Percentiles rank a stretch among this genome's conserved stretches.
Evolutionary conservation across 768 basidiomycete genomes (phyloP).

Genomic region (Boletus insuetus): DNA sequence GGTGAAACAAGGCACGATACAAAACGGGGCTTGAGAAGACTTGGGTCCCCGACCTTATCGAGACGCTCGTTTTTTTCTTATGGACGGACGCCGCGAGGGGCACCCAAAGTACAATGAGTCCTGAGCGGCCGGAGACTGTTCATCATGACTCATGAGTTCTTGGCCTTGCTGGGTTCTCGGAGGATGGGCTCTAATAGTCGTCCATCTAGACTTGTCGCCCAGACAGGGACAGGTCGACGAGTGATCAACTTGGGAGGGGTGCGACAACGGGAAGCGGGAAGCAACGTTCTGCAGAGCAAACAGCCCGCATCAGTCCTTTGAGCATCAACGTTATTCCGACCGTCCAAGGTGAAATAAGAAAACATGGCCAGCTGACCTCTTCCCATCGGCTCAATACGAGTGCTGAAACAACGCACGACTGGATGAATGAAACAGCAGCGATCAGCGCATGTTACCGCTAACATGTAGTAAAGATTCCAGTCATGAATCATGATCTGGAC

Average conservation of each 20-base stretch:
- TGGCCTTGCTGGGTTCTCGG: not conserved
- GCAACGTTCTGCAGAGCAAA: constrained; percentile 11
- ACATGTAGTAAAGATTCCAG: no score
- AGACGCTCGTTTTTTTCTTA: not conserved
- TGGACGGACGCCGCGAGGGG: no score
- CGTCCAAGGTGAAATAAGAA: constrained; percentile 23
- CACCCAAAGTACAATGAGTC: no score
- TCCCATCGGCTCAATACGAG: constrained; percentile 4
- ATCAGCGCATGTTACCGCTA: no score
- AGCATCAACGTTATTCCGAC: constrained; percentile 8
- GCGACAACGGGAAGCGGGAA: not conserved
- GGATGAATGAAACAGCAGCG: constrained; percentile 20
- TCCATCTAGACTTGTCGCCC: not conserved
- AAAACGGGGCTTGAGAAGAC: not conserved
- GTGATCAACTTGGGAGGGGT: not conserved
- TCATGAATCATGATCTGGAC: no score
- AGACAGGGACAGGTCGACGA: not conserved
- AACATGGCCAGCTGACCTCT: constrained; percentile 15
- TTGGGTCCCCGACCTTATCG: not conserved
- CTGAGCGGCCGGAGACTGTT: not conserved
- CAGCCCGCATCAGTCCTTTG: not conserved
- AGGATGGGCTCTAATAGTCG: no score
- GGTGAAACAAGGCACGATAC: not conserved
- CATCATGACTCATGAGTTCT: no score
- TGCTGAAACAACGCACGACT: not conserved